Base-by-base conservation (phyloP, 345 rosid species). In the Arabidopsis arenosa region DNA sequence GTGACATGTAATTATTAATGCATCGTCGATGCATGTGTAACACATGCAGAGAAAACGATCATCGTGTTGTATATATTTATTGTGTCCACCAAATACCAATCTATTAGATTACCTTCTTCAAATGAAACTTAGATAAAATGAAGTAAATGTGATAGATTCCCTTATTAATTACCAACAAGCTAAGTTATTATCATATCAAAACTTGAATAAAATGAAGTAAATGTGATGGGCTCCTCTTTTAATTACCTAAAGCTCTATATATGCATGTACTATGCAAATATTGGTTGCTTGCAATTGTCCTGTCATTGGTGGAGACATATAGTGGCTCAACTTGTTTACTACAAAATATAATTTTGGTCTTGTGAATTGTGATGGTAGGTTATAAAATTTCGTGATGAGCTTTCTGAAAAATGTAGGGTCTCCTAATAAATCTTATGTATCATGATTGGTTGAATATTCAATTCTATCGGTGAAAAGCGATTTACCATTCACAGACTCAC, bases 331-430 rank as follows among this genome's bases (percentile, higher is more conserved):
- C 76, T 62, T 62, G 49, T 4, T 60, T 26, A 36, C 13, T 56
- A 26, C 39, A 60, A 71, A 71, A 26, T 61, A 48, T 59, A 35
- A n/a, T 23, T 60, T 13, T 35, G 49, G 35, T 72, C 68, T 36
- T 48, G 49, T 60, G 49, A 47, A 59, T 36, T 48, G 49, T 60
- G 49, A 47, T 36, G 47, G 75, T 36, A 37, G 48, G 62, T 62
- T 53, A 30, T 26, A 41, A 9, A 51, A 21, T 28, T 62, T 41
- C 64, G 55, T 63, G 76, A 53, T 73, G 68, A 53, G 23, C 33
- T 52, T 40, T 53, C 63, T 63, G 44, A 6, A 63, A 63, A 40
- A 53, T 73, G 70, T 63, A 73, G 62, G 62, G 69, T 72, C 70
- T 73, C 9, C 8, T 53, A 63, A 40, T 73, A 73, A 73, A 73